Conservation (phyloP, 1,284 basidiomycete species). For the Schizophyllum amplum region DNA sequence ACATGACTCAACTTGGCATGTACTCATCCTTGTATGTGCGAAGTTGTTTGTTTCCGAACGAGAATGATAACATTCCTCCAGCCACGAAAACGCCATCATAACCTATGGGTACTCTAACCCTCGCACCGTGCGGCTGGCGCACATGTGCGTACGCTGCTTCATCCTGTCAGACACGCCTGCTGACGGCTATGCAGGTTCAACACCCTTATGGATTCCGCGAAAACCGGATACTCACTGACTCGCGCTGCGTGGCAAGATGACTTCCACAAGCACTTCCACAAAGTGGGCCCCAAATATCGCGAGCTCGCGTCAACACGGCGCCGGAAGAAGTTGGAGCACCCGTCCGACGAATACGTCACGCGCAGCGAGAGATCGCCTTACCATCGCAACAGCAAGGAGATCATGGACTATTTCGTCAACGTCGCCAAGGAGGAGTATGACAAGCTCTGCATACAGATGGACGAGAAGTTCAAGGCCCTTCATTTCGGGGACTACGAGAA, state of each 20-base stretch:
- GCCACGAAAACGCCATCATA: slow-evolving; percentile 26
- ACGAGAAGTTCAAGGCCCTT: slow-evolving; percentile 7
- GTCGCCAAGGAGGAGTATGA: slow-evolving; percentile 4
- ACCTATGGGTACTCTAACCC: slow-evolving; percentile 13
- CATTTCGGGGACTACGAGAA: slow-evolving; percentile 11
- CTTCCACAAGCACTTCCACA: background rate
- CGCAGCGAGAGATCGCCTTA: slow-evolving; percentile 1
- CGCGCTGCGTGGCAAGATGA: slow-evolving; percentile 7
- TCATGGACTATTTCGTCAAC: slow-evolving; percentile 14
- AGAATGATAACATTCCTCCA: background rate
- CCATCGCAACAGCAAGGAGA: background rate
- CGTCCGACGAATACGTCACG: background rate
- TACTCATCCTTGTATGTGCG: slow-evolving; percentile 25
- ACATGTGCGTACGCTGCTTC: slow-evolving; percentile 2
- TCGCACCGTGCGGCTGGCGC: slow-evolving; percentile 10
- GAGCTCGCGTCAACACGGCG: background rate
- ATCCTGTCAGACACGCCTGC: no score
- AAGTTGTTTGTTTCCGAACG: background rate
- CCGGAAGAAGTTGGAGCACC: slow-evolving; percentile 3
- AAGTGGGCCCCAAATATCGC: background rate
- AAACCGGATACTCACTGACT: slow-evolving; percentile 9
- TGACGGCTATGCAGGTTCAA: no score
- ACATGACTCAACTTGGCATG: slow-evolving; percentile 26
- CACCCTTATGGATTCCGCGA: slow-evolving; percentile 12
- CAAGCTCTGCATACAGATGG: slow-evolving; percentile 7